Base-by-base conservation (phyloP, 2,329 filamentous ascomycete species). In the Microsporum ferrugineum region DNA sequence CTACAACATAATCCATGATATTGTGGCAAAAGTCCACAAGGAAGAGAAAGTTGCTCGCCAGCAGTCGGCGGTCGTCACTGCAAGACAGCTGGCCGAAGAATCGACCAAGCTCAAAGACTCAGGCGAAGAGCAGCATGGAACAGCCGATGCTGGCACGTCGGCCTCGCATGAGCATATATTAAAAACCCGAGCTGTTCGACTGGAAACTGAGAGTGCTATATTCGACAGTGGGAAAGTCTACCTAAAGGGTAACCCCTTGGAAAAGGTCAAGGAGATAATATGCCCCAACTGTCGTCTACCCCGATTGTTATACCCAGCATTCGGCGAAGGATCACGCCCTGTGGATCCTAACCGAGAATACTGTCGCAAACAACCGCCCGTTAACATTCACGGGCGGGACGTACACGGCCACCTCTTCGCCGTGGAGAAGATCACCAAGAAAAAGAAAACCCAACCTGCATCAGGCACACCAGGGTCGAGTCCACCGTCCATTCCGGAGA, bases 241-340 rank as follows among this genome's bases (percentile, higher is more conserved):
- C 60, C 74, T 83, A 57, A 82, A 81, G 63, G 81, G 81, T 47
- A 84, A 84, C 65, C 80, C 81, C 6, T 76, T 85, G 65, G 77
- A 82, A 65, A 82, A 79, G 2, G 80, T 80, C 45, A 80, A 81
- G 53, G 80, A 85, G 59, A 82, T 84, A 36, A 76, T 81, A 67
- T 86, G 83, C 70, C 79, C 81, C 14, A 79, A 81, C 64, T 86
- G 83, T 71, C 82, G 81, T 65, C 76, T 84, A 45, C 83, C 82
- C 1, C 80, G 80, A 60, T 76, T 85, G 2, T 77, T 82, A 65
- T 82, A 84, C 66, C 83, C 83, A 6, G 75, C 78, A 58, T 77
- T 77, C 60, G 81, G 81, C 27, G 74, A 76, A 60, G 79, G 80
- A 27, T 76, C 79, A 61, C 71, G 74, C 63, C 71, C 73, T 17